Conservation (phyloP, 2,329 filamentous ascomycete genomes). For the Fusarium sp. region DNA sequence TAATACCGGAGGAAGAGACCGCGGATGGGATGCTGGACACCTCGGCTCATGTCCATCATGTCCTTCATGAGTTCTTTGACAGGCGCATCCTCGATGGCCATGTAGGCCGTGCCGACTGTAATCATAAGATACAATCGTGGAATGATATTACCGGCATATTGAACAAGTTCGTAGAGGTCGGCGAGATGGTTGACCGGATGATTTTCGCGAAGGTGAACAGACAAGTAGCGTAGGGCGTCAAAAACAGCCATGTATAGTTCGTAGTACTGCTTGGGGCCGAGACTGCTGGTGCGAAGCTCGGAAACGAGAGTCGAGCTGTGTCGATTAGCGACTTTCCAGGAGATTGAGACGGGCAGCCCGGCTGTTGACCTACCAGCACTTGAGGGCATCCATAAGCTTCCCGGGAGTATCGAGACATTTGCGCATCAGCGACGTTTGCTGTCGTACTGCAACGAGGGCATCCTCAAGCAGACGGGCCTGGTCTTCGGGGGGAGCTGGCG, state of each 20-base stretch:
- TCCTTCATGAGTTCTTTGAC: constrained; percentile 99
- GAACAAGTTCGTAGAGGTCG: constrained; percentile 96
- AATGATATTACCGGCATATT: constrained; percentile 98
- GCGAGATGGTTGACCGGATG: constrained; percentile 98
- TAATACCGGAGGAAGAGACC: constrained; percentile 97
- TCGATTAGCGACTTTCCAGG: constrained; percentile 28
- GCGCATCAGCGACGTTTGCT: constrained; percentile 97
- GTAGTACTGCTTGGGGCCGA: constrained; percentile 99
- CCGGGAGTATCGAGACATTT: constrained; percentile 96
- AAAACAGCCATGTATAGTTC: constrained; percentile 99
- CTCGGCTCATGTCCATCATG: constrained; percentile 99
- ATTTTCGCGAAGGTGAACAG: constrained; percentile 95
- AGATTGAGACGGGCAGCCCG: constrained; percentile 6
- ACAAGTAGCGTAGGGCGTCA: constrained; percentile 95
- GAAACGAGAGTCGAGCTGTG: constrained; percentile 94
- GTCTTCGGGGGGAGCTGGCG: constrained; percentile 77
- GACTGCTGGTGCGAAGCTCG: constrained; percentile 95
- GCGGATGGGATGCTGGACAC: constrained; percentile 95
- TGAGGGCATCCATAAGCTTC: constrained; percentile 99
- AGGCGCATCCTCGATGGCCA: constrained; percentile 97
- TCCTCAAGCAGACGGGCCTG: constrained; percentile 96
- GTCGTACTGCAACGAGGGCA: constrained; percentile 94
- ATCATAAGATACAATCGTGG: constrained; percentile 98
- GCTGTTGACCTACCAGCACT: constrained; percentile 85
- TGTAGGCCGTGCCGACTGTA: constrained; percentile 98